phyloP scores from a whole-genome alignment of 2,329 filamentous ascomycete genomes.

The Colletotrichum sp. region DNA sequence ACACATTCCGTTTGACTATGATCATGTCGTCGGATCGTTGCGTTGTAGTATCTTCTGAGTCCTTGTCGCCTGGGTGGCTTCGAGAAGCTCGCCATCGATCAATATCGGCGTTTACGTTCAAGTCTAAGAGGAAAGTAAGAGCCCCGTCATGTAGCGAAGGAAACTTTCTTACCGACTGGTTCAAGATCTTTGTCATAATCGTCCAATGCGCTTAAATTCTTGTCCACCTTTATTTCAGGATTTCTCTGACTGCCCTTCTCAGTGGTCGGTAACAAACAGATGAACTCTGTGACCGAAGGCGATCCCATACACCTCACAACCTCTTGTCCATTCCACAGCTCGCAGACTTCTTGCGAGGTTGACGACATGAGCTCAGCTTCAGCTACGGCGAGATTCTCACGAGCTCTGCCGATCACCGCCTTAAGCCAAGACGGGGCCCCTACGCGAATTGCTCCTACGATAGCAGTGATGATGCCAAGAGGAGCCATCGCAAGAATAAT shows the following conservation, averaged over 20 bases:
- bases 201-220: neutral
- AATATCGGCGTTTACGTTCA: neutral
- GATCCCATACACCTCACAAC: neutral
- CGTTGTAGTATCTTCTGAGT: neutral
- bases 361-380: slow-evolving; percentile 47
- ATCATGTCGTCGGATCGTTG: neutral
- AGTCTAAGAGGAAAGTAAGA: neutral
- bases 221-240: neutral
- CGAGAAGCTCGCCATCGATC: neutral
- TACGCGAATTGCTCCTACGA: slow-evolving; percentile 35
- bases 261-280: neutral
- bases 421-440: slow-evolving; percentile 33
- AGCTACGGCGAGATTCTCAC: slow-evolving; percentile 34
- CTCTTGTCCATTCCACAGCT: slow-evolving; percentile 33
- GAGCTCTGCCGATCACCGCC: slow-evolving; percentile 42
- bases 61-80: neutral
- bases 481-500: slow-evolving; percentile 39
- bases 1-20: neutral
- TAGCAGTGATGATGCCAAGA: slow-evolving; percentile 42
- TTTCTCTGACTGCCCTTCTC: too few species aligned
- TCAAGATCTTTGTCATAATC: neutral
- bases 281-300: neutral
- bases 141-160: too few species aligned
- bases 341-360: slow-evolving; percentile 42
- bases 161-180: neutral